Conservation (phyloP, 2,329 filamentous ascomycete species). For the Sclerotinia minor region DNA sequence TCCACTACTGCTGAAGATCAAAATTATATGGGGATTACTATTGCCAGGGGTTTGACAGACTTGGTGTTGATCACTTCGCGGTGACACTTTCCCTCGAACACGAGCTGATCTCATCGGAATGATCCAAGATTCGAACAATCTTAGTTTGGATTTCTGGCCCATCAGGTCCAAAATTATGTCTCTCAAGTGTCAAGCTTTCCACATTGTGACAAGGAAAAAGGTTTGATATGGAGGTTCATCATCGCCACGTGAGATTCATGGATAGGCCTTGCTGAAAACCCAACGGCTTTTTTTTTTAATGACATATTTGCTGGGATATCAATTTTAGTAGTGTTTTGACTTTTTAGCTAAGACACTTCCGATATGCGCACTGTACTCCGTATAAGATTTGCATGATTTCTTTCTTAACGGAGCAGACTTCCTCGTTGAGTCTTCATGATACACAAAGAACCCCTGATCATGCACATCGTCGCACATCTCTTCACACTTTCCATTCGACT, state of each 20-base stretch:
- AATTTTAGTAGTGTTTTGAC: background rate
- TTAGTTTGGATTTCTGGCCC: background rate
- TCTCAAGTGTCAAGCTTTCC: too few relatives aligned
- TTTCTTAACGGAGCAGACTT: slow-evolving; percentile 16
- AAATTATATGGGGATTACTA: slow-evolving; percentile 16
- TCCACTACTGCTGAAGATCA: slow-evolving; percentile 6
- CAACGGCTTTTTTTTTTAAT: slow-evolving; percentile 23
- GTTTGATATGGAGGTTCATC: slow-evolving; percentile 7
- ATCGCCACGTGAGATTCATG: slow-evolving; percentile 24
- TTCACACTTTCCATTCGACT: slow-evolving; percentile 13
- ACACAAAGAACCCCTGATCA: slow-evolving; percentile 19
- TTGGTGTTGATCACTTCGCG: slow-evolving; percentile 2
- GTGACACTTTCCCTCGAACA: slow-evolving; percentile 18
- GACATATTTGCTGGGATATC: background rate
- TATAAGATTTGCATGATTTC: background rate
- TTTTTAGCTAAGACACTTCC: background rate
- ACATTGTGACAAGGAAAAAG: background rate
- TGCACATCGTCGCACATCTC: slow-evolving; percentile 22
- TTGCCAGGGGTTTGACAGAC: background rate
- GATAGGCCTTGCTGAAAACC: slow-evolving; percentile 22
- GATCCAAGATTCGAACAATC: slow-evolving; percentile 13
- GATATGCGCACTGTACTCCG: background rate
- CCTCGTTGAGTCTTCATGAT: slow-evolving; percentile 19
- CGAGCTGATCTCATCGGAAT: slow-evolving; percentile 17
- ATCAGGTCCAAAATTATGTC: slow-evolving; percentile 1